Evolutionary conservation across 805 yeast species (phyloP).

Genomic region (Grigorovia transvaalensis): DNA sequence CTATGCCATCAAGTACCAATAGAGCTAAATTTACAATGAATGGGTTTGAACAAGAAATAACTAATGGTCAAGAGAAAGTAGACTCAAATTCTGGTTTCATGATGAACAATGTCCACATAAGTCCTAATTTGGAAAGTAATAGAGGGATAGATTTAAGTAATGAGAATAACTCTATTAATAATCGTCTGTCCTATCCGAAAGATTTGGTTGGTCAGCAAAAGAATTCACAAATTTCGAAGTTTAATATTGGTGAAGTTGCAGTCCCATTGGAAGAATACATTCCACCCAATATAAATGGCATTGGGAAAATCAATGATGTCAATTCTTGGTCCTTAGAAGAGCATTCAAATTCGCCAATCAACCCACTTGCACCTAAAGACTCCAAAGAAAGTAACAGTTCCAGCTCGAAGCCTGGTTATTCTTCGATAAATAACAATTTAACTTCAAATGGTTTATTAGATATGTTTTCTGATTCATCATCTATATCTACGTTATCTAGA

Average conservation of each 20-base stretch:
- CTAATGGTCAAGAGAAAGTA: slow-evolving; percentile 11
- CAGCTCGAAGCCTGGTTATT: background rate
- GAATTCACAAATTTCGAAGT: background rate
- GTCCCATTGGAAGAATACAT: slow-evolving; percentile 31
- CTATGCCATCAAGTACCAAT: slow-evolving; percentile 6
- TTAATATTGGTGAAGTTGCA: slow-evolving; percentile 30
- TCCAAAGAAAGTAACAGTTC: background rate
- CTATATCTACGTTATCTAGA: slow-evolving; percentile 15
- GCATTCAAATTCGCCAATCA: slow-evolving; percentile 5
- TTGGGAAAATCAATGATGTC: slow-evolving; percentile 22
- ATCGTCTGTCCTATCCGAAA: background rate
- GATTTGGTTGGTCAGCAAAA: background rate
- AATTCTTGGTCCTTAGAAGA: slow-evolving; percentile 6
- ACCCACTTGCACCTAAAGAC: background rate
- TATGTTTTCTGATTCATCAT: slow-evolving; percentile 27
- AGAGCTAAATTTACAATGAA: slow-evolving; percentile 2
- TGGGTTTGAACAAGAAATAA: background rate
- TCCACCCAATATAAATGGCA: slow-evolving; percentile 25
- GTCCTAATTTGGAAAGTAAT: slow-evolving; percentile 1
- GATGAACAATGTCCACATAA: background rate
- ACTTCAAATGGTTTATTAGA: slow-evolving; percentile 31
- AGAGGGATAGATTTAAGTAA: background rate
- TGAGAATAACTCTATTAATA: background rate
- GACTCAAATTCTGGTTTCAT: slow-evolving; percentile 5
- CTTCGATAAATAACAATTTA: background rate